phyloP scores from a whole-genome alignment of 352 stramenopile species.

The Phytophthora pluvialis region DNA sequence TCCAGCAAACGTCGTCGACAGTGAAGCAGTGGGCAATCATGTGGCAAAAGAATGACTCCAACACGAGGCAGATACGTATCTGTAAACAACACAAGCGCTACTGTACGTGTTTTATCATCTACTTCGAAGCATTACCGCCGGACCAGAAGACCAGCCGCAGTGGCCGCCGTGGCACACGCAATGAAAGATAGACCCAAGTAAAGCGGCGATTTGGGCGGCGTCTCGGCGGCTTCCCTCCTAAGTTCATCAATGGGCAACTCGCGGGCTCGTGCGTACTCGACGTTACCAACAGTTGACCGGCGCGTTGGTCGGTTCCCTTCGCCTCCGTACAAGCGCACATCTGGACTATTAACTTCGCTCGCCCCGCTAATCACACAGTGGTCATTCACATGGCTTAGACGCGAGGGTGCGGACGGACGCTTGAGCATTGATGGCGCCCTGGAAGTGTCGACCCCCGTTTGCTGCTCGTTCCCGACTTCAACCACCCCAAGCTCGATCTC shows the following conservation, averaged over 20 bases:
- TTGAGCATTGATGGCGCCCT: constrained; percentile 15
- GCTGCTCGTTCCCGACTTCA: background rate
- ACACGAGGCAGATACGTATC: background rate
- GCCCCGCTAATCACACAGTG: constrained; percentile 25
- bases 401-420: constrained; percentile 6
- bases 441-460: background rate
- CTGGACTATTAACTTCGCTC: constrained; percentile 23
- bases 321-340: constrained; percentile 18
- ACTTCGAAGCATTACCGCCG: constrained; percentile 56
- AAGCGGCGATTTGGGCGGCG: constrained; percentile 38
- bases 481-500: background rate
- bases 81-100: constrained; percentile 7
- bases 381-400: constrained; percentile 21
- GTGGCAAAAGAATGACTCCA: background rate
- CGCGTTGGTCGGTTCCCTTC: constrained; percentile 11
- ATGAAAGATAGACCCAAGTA: constrained; percentile 62
- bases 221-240: constrained; percentile 13
- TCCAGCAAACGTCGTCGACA: constrained; percentile 37
- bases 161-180: constrained; percentile 54
- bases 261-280: background rate
- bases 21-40: background rate
- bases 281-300: constrained; percentile 15
- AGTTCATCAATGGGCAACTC: constrained; percentile 33
- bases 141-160: constrained; percentile 46
- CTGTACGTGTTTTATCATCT: constrained; percentile 9